A percentile compares a stretch with the other conserved stretches of the same genome.
Evolutionary conservation across 1,284 basidiomycete species (phyloP).

Genomic region (Microbotryum lychnidis-dioicae): DNA sequence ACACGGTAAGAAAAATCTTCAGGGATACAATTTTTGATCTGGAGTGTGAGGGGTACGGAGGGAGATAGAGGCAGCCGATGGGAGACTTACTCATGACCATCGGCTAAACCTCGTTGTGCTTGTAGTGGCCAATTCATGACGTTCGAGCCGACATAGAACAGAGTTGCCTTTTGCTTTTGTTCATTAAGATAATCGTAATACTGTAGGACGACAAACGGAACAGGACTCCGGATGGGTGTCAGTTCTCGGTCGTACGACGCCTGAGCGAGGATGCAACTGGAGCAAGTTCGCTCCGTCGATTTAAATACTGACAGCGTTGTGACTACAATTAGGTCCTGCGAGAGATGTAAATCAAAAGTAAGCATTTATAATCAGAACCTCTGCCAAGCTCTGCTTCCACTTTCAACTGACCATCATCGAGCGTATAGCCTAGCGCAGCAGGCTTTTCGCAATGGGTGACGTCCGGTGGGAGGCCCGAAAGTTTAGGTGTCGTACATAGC

Average conservation of each 20-base stretch:
- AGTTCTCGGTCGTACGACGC: no score
- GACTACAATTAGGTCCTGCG: constrained; percentile 29
- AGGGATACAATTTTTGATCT: no score
- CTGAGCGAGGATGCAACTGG: no score
- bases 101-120: constrained; percentile 43
- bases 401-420: constrained; percentile 41
- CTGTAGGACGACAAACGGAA: not conserved
- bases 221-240: no score
- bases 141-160: constrained; percentile 42
- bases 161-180: constrained; percentile 46
- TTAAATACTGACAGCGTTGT: constrained; percentile 42
- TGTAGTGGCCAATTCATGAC: constrained; percentile 49
- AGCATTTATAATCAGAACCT: no score
- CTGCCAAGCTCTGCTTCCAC: no score
- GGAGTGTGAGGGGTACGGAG: no score
- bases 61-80: no score
- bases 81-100: constrained; percentile 39
- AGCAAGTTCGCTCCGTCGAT: no score
- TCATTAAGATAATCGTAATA: constrained; percentile 44
- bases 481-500: constrained; percentile 4
- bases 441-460: constrained; percentile 43
- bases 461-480: constrained; percentile 36
- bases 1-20: not conserved
- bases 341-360: no score
- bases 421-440: constrained; percentile 45